A percentile compares a stretch with the other conserved stretches of the same genome.
Evolutionary conservation across 495 filamentous ascomycete genomes (phyloP).

Genomic region (Opeltia flavorubescens): DNA sequence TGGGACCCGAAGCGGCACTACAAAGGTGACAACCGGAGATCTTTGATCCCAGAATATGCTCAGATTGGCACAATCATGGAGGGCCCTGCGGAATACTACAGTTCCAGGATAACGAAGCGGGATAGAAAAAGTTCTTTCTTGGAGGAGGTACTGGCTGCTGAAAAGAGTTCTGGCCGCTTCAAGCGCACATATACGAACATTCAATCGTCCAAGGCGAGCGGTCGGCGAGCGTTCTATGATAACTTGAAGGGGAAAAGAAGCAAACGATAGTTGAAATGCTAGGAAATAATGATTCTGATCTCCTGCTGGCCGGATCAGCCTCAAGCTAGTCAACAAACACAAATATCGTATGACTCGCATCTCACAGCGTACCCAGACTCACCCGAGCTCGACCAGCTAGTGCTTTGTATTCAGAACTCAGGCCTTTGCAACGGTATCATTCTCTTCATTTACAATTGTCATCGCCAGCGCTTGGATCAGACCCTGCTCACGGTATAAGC

Average conservation of each 20-base stretch:
- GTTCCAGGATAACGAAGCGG: slow-evolving; percentile 62
- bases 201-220: slow-evolving; percentile 51
- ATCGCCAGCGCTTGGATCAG: not conserved
- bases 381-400: no score
- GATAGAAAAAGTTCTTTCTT: slow-evolving; percentile 81
- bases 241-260: slow-evolving; percentile 6
- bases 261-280: not conserved
- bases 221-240: not conserved
- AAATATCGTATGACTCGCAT: not conserved
- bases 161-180: slow-evolving; percentile 45
- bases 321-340: not conserved
- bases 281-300: no score
- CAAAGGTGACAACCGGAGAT: slow-evolving; percentile 64
- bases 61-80: slow-evolving; percentile 82
- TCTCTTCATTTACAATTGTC: not conserved
- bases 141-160: slow-evolving; percentile 65
- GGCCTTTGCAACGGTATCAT: not conserved
- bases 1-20: slow-evolving; percentile 84
- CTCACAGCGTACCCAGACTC: no score
- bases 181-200: slow-evolving; percentile 59
- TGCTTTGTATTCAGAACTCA: no score
- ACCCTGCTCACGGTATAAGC: not conserved
- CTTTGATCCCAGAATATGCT: slow-evolving; percentile 59
- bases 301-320: no score
- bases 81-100: slow-evolving; percentile 79